Percentiles rank a stretch among this genome's conserved stretches.
Evolutionary conservation across 345 rosid genomes (phyloP).

Genomic region (Hibiscus mutabilis): DNA sequence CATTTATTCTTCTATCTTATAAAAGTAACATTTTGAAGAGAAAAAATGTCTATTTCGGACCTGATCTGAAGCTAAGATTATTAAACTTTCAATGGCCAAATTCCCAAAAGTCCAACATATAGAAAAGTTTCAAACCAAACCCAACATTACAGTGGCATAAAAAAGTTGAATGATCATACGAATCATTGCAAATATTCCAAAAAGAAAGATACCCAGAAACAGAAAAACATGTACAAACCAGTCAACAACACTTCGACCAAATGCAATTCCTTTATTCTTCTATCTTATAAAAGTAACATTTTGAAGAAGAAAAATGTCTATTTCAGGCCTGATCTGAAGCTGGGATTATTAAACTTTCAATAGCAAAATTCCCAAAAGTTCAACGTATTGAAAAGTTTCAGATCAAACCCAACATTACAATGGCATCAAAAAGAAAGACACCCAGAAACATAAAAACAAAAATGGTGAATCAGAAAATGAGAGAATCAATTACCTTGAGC

Average conservation of each 20-base stretch:
- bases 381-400: background rate
- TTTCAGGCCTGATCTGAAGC: background rate
- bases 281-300: background rate
- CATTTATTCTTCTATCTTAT: background rate
- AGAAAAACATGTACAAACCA: background rate
- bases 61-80: background rate
- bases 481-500: constrained; percentile 54
- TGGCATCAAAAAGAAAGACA: background rate
- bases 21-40: background rate
- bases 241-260: background rate
- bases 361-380: background rate
- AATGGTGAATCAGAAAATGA: background rate
- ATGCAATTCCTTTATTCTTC: background rate
- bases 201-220: background rate
- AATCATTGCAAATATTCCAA: background rate
- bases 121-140: background rate
- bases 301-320: background rate
- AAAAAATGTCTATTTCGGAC: background rate
- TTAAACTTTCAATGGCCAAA: background rate
- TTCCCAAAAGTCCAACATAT: background rate
- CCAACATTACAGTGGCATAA: background rate
- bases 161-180: background rate
- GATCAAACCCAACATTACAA: background rate
- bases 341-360: background rate
- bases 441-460: background rate